Evolutionary conservation across 2,329 filamentous ascomycete genomes (phyloP), one percentile per base, ranked within the genome.

Genomic region (Xylariales sp.): DNA sequence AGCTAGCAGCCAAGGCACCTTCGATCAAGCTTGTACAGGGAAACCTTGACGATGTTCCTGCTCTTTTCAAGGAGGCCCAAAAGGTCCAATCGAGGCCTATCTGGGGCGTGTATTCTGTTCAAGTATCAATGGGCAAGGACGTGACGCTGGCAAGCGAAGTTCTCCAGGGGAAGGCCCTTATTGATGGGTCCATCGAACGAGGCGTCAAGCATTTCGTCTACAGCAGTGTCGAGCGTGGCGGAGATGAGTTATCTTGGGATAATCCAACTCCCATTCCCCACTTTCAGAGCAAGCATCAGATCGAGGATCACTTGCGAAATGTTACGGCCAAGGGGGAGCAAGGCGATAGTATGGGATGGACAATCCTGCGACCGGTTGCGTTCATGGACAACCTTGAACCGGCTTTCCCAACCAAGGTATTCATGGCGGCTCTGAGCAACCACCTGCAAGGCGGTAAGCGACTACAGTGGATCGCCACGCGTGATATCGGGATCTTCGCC

Each of bases 161-260:
- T 5, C 32, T 27, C 0, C 78, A 85, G 57, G 81, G 80, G 40
- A 79, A 71, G 29, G 66, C 61, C 0, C 61, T 86, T 6, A 65
- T 84, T 42, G 74, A 82, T 44, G 74, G 69, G n/a, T 66, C 75
- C 3, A 54, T 84, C 43, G 68, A 70, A 19, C 58, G 73, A 19
- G 67, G 68, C 10, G 74, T 84, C 28, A 64, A 69, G 44, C 72
- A 79, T 52, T 81, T 85, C 50, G 71, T 86, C 32, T 85, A 83
- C 61, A 74, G 70, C 21, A 77, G 71, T 39, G 77, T 83, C 19
- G 82, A 85, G 47, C 76, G 82, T 28, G 78, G 79, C 31, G 78
- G 80, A 33, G 60, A 63, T 16, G 59, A 59, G 3, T 68, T 66
- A 5, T 72, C 69, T 34, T 70, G 73, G 51, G 67, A 69, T 4